These are phyloP conservation scores for Neonectria sp. DNA, from an alignment of 2,329 filamentous ascomycete genomes.

Conservation along the genomic window DNA sequence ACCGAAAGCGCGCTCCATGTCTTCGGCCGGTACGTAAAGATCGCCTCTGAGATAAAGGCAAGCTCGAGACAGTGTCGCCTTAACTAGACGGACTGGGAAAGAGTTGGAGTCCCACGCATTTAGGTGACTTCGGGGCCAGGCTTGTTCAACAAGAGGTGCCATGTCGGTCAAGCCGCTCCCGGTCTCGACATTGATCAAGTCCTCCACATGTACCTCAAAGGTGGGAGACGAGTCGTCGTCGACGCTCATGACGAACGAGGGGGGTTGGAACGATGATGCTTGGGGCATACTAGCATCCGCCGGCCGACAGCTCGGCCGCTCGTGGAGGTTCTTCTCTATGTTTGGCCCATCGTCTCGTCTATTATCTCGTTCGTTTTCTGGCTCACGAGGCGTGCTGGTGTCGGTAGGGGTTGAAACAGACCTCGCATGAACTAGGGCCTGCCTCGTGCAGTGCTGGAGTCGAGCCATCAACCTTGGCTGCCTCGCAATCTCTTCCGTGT, in stretches of 20 bases:
- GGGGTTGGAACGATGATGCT: not conserved
- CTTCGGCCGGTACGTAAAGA: not conserved
- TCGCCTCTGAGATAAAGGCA: constrained; percentile 12
- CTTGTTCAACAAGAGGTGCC: not conserved
- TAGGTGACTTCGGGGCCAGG: not conserved
- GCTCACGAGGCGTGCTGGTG: not conserved
- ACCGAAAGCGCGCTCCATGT: constrained; percentile 19
- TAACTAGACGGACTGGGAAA: constrained; percentile 8
- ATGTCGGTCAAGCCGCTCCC: not conserved
- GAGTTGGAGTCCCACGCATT: not conserved
- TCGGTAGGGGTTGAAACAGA: not conserved
- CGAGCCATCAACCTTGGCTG: constrained; percentile 5
- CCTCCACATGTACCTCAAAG: not conserved
- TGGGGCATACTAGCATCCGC: not conserved
- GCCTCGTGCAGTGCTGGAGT: not conserved
- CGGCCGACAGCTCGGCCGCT: not conserved
- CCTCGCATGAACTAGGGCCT: not conserved
- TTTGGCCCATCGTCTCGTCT: constrained; percentile 1
- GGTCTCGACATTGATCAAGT: not conserved
- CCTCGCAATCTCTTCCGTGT: constrained; percentile 3
- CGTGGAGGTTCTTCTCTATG: not conserved
- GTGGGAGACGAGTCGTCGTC: not conserved
- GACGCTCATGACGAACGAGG: not conserved
- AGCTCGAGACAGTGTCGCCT: constrained; percentile 6
- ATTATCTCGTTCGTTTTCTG: not conserved